Conservation (phyloP, 441 rosid genomes). For the Brassica balearica region DNA sequence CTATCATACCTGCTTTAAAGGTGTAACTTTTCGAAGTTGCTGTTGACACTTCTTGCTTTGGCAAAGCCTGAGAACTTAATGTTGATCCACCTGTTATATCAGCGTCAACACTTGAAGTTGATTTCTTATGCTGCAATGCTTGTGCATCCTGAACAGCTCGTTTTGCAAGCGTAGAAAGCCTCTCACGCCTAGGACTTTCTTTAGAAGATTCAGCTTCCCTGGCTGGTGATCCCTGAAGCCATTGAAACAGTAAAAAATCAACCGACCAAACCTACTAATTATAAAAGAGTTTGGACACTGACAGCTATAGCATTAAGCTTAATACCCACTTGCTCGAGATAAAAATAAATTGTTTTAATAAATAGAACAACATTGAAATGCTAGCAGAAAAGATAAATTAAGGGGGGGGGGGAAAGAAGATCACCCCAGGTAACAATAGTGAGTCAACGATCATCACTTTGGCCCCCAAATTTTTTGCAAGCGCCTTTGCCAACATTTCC, state of each 20-base stretch:
- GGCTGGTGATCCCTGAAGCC: conserved; percentile 65
- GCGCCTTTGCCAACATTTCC: conserved; percentile 88
- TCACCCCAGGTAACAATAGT: conserved; percentile 93
- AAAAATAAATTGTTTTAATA: not conserved
- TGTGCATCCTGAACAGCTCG: conserved; percentile 67
- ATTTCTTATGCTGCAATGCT: conserved; percentile 70
- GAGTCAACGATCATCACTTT: conserved; percentile 82
- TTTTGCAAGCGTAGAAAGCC: conserved; percentile 66
- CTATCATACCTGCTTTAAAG: conserved; percentile 64
- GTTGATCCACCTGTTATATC: conserved; percentile 91
- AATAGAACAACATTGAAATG: conserved; percentile 10
- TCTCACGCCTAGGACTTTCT: conserved; percentile 79
- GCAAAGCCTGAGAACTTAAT: conserved; percentile 69
- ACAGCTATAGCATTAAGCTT: conserved; percentile 24
- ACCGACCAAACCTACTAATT: no score
- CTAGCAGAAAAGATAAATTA: conserved; percentile 9
- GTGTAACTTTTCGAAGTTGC: conserved; percentile 56
- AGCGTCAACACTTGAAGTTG: conserved; percentile 61
- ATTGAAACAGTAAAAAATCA: no score
- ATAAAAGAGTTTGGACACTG: not conserved
- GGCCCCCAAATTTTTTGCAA: conserved; percentile 87
- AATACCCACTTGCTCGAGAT: conserved; percentile 23
- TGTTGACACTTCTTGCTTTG: conserved; percentile 72
- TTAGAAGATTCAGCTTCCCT: conserved; percentile 71
- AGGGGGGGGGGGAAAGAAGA: not conserved